phyloP scores from a whole-genome alignment of 2,329 filamentous ascomycete species.

The Beauveria brongniartii region DNA sequence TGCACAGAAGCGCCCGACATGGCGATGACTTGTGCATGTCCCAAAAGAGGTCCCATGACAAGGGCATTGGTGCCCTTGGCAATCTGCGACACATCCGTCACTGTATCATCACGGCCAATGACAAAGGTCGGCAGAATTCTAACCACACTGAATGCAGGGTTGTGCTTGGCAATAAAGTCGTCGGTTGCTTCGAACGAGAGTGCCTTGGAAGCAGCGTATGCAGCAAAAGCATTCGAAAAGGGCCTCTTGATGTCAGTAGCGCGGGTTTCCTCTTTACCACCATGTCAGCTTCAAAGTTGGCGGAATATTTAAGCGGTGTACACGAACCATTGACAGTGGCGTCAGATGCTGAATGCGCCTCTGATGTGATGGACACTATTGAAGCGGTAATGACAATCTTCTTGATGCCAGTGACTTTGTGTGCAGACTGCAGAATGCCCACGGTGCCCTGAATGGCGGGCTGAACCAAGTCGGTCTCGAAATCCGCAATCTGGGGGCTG shows the following conservation, averaged over 20 bases:
- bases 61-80: conserved; percentile 21
- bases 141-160: conserved; percentile 28
- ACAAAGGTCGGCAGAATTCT: conserved; percentile 29
- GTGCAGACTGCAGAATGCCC: conserved; percentile 29
- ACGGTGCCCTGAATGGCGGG: conserved; percentile 29
- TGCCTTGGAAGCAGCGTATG: conserved; percentile 29
- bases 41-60: conserved; percentile 26
- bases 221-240: conserved; percentile 23
- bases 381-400: conserved; percentile 36
- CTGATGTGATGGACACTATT: conserved; percentile 17
- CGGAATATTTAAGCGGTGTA: neutral
- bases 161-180: conserved; percentile 23
- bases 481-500: conserved; percentile 6
- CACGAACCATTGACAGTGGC: conserved; percentile 1
- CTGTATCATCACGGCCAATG: conserved; percentile 28
- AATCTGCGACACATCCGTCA: conserved; percentile 19
- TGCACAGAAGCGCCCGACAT: conserved; percentile 25
- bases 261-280: neutral
- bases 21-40: conserved; percentile 18
- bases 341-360: conserved; percentile 11
- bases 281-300: neutral
- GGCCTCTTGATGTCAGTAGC: conserved; percentile 13
- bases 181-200: conserved; percentile 25
- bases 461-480: conserved; percentile 18
- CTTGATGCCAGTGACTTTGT: conserved; percentile 24